Evolutionary conservation across 768 basidiomycete species (phyloP).

Genomic region (Harrya chromipes): DNA sequence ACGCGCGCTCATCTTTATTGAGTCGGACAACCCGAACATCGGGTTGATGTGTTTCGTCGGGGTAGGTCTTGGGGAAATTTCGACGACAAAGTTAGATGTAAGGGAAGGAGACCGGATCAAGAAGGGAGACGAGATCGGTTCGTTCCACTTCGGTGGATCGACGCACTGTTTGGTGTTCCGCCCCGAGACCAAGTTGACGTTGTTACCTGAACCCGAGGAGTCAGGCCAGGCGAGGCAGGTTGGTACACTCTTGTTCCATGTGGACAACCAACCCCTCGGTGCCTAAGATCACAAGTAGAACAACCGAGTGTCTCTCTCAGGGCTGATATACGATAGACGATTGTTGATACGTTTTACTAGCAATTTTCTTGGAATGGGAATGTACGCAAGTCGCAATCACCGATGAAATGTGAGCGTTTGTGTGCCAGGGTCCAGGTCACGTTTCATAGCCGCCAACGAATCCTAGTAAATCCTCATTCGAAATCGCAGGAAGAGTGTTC

Average conservation of each 20-base stretch:
- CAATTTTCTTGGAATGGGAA: too few species aligned
- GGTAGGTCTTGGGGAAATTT: constrained; percentile 62
- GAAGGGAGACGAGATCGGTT: constrained; percentile 57
- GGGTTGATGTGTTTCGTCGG: constrained; percentile 58
- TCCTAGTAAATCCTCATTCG: too few species aligned
- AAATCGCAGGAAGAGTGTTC: too few species aligned
- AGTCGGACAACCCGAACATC: constrained; percentile 49
- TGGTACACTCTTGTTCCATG: constrained; percentile 17
- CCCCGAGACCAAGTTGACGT: constrained; percentile 24
- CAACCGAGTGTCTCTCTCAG: too few species aligned
- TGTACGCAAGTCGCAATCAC: too few species aligned
- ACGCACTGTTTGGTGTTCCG: constrained; percentile 48
- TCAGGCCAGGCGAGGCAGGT: constrained; percentile 9
- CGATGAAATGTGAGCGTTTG: too few species aligned
- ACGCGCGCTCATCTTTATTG: constrained; percentile 56
- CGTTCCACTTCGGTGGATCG: constrained; percentile 65
- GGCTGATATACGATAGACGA: too few species aligned
- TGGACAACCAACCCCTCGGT: constrained; percentile 1
- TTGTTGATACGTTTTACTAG: too few species aligned
- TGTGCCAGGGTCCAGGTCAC: too few species aligned
- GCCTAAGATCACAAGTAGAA: too few species aligned
- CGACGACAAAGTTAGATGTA: constrained; percentile 53
- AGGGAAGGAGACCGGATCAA: constrained; percentile 41
- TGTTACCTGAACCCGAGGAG: constrained; percentile 11
- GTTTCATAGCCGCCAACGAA: too few species aligned